Conservation (phyloP, 1,139 yeast genomes). For the Pichia inconspicua region DNA sequence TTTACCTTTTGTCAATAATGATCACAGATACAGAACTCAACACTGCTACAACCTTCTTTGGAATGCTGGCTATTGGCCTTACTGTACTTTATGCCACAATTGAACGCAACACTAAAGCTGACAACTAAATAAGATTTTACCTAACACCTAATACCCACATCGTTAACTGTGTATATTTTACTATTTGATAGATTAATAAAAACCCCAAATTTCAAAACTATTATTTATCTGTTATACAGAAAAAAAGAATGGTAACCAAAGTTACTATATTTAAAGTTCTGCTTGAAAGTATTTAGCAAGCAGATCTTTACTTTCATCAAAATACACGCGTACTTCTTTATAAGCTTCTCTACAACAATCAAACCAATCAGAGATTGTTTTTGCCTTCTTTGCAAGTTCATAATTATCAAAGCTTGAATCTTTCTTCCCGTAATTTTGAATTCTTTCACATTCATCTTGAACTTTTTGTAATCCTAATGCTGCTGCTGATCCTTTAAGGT, state of each 20-base stretch:
- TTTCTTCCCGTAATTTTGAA: slow-evolving; percentile 78
- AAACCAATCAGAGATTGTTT: slow-evolving; percentile 36
- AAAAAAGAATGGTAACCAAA: not conserved
- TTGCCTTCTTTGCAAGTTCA: slow-evolving; percentile 23
- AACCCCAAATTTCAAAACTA: not conserved
- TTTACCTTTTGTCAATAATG: not conserved
- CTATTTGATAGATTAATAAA: too few relatives aligned
- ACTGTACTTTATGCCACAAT: slow-evolving; percentile 63
- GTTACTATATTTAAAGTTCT: slow-evolving; percentile 8
- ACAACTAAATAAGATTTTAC: not conserved
- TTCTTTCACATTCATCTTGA: slow-evolving; percentile 82
- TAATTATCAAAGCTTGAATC: slow-evolving; percentile 38
- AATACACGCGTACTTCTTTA: slow-evolving; percentile 49
- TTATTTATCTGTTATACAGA: not conserved
- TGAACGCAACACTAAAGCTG: slow-evolving; percentile 31
- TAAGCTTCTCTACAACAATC: slow-evolving; percentile 47
- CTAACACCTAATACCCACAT: too few relatives aligned
- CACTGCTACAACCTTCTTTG: slow-evolving; percentile 33
- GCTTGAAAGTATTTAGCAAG: slow-evolving; percentile 50
- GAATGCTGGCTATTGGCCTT: slow-evolving; percentile 61
- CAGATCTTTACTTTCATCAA: slow-evolving; percentile 46
- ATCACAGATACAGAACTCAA: slow-evolving; percentile 5
- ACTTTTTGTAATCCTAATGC: slow-evolving; percentile 80
- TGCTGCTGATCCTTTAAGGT: slow-evolving; percentile 91
- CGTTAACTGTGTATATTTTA: too few relatives aligned